Base-by-base conservation (phyloP, 2,329 filamentous ascomycete species). In the Trichoderma sp. region DNA sequence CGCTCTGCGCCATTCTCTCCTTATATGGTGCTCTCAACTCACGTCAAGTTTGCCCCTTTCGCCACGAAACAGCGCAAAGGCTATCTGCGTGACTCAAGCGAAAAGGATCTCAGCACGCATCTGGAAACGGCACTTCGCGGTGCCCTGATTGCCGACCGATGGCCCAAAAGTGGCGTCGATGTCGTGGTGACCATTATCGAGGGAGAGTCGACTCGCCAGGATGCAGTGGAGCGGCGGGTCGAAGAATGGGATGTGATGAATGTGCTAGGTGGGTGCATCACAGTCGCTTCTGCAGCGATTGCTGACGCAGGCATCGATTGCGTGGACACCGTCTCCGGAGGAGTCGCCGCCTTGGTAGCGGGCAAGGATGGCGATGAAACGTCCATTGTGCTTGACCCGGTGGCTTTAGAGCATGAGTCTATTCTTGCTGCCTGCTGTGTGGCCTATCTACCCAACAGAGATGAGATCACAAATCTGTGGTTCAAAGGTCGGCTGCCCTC, bases 151-250 rank as follows among this genome's bases (percentile, higher is more conserved):
- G 95, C 95, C 16, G 95, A 98, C 82, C 89, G 96, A 75, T 99
- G 96, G 94, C 97, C 97, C n/a, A 99, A 99, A 87, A 98, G 95
- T 83, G 95, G 95, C 62, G 92, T 98, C n/a, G 97, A 99, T 82
- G 92, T 99, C 56, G 93, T 98, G 21, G 91, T 99, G 66, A 98
- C 95, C 0, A 92, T 99, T 66, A 88, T 99, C 21, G 97, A 99
- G 85, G 96, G 95, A 3, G 97, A 98, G 81, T 94, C 98, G 82
- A 93, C 96, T 85, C 89, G 83, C 83, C 89, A 84, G 82, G 83
- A 84, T 64, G 85, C 85, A 3, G 82, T 86, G 35, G 85, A 85
- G 29, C 84, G 86, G 79, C 87, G 86, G 9, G 89, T 91, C 75
- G 91, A 92, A 77, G 91, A 93, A 16, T 97, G 95, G 93, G 95